Conservation (phyloP, 2,329 filamentous ascomycete species). For the Aspergillus flavus region DNA sequence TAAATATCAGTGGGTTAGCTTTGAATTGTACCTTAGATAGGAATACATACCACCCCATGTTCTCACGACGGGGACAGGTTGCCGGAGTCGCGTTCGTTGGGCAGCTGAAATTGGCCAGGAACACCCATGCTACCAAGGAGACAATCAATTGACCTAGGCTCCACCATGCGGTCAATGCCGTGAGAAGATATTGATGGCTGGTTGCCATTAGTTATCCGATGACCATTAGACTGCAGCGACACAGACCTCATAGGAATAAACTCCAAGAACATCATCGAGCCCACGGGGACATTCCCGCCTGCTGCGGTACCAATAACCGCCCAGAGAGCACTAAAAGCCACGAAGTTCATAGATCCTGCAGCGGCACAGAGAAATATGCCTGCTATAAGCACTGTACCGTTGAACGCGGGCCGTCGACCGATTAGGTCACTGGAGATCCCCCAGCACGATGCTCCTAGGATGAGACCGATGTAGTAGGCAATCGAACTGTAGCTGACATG, state of each 20-base stretch:
- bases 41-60: background rate
- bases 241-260: slow-evolving; percentile 6
- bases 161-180: background rate
- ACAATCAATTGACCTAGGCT: background rate
- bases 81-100: background rate
- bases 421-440: background rate
- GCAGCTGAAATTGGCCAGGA: background rate
- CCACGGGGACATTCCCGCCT: slow-evolving; percentile 31
- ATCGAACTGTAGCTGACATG: background rate
- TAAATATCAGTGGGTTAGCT: background rate
- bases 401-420: background rate
- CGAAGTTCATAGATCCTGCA: background rate
- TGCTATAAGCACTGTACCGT: background rate
- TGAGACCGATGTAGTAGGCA: background rate
- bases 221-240: background rate
- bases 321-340: slow-evolving; percentile 31
- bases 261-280: slow-evolving; percentile 35
- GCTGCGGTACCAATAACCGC: slow-evolving; percentile 31
- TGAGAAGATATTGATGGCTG: background rate
- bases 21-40: background rate
- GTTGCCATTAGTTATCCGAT: background rate
- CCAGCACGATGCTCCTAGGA: background rate
- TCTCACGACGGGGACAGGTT: background rate
- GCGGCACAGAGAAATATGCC: background rate
- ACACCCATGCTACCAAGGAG: background rate